Percentiles rank a stretch among this genome's conserved stretches.
Conservation (phyloP, 2,329 filamentous ascomycete species). For the Fusarium brevicatenulatum region DNA sequence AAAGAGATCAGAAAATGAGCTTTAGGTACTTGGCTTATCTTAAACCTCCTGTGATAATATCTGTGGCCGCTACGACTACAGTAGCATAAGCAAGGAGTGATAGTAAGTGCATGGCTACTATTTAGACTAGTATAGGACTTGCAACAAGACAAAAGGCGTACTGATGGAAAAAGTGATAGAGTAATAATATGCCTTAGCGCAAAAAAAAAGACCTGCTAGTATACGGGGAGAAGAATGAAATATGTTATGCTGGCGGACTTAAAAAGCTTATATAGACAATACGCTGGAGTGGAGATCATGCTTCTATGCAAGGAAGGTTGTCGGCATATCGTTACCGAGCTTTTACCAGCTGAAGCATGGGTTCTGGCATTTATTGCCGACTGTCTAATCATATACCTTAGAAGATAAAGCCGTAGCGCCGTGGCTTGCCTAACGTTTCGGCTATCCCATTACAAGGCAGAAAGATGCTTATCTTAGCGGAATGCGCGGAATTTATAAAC, state of each 20-base stretch:
- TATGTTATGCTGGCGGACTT: accelerated
- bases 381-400: background rate
- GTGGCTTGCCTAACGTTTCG: background rate
- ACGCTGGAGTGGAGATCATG: too few species aligned
- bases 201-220: too few species aligned
- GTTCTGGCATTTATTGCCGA: background rate
- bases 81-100: background rate
- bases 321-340: background rate
- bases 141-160: too few species aligned
- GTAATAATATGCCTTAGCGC: too few species aligned
- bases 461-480: background rate
- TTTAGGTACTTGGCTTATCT: accelerated
- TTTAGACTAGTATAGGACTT: too few species aligned
- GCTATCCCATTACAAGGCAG: background rate
- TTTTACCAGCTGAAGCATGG: background rate
- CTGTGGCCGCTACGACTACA: background rate
- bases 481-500: background rate
- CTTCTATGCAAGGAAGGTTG: too few species aligned
- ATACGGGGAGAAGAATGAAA: too few species aligned
- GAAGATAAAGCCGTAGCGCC: background rate
- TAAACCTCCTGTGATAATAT: background rate
- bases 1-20: accelerated
- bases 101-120: background rate
- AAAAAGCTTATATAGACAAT: background rate
- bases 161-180: too few species aligned